Percentiles rank a stretch among this genome's conserved stretches.
Evolutionary conservation across 768 basidiomycete genomes (phyloP).

Genomic region (Aureoboletus auriporus): DNA sequence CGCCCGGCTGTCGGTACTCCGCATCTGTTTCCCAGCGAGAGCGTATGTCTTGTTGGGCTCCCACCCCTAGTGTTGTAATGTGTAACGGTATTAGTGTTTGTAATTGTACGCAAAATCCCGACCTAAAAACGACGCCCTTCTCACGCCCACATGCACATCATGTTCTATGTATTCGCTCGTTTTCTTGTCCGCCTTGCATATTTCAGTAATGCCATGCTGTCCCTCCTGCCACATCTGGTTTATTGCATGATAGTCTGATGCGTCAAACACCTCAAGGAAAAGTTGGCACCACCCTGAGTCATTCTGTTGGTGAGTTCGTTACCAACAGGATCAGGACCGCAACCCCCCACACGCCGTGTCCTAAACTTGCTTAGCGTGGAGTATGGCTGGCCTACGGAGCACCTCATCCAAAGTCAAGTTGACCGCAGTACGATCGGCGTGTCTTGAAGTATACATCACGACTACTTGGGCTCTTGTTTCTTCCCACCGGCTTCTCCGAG

Average conservation of each 20-base stretch:
- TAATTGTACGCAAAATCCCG: conserved; percentile 21
- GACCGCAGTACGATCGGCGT: background rate
- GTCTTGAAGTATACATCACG: background rate
- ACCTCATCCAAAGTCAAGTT: background rate
- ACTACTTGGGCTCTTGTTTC: background rate
- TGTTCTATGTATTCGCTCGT: conserved; percentile 11
- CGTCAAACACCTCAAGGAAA: too few species aligned
- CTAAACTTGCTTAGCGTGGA: background rate
- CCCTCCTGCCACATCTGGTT: too few species aligned
- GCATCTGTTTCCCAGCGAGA: background rate
- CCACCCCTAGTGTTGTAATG: conserved; percentile 15
- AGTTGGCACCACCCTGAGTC: too few species aligned
- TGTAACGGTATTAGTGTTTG: conserved; percentile 21
- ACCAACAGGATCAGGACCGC: conserved; percentile 7
- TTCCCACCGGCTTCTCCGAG: background rate
- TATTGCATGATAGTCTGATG: too few species aligned
- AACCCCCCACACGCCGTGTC: background rate
- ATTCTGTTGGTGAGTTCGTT: too few species aligned
- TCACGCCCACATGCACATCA: conserved; percentile 6
- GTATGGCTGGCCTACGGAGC: background rate
- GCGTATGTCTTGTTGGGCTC: conserved; percentile 4
- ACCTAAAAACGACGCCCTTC: conserved; percentile 8
- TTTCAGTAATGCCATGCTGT: conserved; percentile 3
- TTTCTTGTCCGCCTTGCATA: conserved; percentile 3
- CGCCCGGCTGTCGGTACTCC: conserved; percentile 1